Conservation (phyloP, 2,329 filamentous ascomycete species). For the Talaromyces sp. region DNA sequence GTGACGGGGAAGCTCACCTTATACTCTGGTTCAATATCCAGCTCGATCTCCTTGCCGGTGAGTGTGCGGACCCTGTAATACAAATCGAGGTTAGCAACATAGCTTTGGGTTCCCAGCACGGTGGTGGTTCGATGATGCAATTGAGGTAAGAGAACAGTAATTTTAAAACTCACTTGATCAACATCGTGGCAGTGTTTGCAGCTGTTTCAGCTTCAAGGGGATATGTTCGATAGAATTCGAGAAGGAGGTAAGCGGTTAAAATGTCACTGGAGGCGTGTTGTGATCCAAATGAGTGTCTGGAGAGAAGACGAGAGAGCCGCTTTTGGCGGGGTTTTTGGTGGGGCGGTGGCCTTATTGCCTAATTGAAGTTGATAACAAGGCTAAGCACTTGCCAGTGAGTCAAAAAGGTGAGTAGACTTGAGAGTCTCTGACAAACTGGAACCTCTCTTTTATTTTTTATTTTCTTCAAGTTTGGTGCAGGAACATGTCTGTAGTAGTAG, state of each 20-base stretch:
- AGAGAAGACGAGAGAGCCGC: constrained; percentile 28
- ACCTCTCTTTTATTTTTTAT: too few species aligned
- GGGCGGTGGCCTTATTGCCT: constrained; percentile 30
- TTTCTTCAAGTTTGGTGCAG: too few species aligned
- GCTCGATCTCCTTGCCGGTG: constrained; percentile 97
- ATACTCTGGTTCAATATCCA: constrained; percentile 93
- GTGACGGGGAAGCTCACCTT: constrained; percentile 60
- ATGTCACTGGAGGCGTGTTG: background rate
- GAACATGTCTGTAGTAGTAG: too few species aligned
- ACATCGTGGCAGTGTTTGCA: constrained; percentile 40
- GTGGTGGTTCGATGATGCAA: constrained; percentile 22
- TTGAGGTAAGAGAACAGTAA: background rate
- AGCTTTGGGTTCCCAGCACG: constrained; percentile 11
- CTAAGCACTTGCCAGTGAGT: too few species aligned
- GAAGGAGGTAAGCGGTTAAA: background rate
- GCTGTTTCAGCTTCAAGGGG: background rate
- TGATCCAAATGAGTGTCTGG: constrained; percentile 13
- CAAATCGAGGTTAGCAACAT: constrained; percentile 13
- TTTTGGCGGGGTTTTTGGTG: constrained; percentile 36
- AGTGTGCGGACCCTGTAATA: constrained; percentile 83
- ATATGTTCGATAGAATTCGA: background rate
- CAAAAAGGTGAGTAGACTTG: too few species aligned
- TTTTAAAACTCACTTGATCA: constrained; percentile 52
- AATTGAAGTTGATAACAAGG: constrained; percentile 23
- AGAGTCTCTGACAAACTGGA: too few species aligned